Percentiles rank a stretch among this genome's conserved stretches.
These are phyloP conservation scores for Rhynchosporium graminicola DNA, from an alignment of 2,329 filamentous ascomycete genomes.

Conservation along the genomic window DNA sequence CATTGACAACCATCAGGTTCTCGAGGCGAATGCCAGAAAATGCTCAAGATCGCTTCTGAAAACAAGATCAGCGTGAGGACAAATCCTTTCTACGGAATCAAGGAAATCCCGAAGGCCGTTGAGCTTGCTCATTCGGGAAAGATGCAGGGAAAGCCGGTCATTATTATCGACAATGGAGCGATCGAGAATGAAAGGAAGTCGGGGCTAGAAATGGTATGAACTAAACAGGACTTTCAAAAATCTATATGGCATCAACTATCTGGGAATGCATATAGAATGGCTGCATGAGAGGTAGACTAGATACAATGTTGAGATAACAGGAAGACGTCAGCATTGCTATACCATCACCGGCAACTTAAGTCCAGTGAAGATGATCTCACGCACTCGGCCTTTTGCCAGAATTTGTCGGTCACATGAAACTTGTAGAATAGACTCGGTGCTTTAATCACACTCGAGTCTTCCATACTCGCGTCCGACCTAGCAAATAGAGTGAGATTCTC, in stretches of 20 bases:
- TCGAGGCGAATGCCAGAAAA: constrained; percentile 47
- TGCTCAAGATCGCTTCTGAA: constrained; percentile 50
- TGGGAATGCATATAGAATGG: neutral
- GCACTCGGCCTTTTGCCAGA: too few species aligned
- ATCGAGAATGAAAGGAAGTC: constrained; percentile 33
- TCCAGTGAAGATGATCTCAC: too few species aligned
- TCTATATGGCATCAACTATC: neutral
- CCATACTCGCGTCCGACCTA: too few species aligned
- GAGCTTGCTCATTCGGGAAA: constrained; percentile 53
- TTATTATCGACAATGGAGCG: constrained; percentile 50
- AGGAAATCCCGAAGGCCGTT: constrained; percentile 52
- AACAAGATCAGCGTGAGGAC: constrained; percentile 51
- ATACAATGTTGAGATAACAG: neutral
- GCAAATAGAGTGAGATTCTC: too few species aligned
- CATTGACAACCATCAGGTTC: constrained; percentile 39
- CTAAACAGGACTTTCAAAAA: neutral
- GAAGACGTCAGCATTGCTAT: too few species aligned
- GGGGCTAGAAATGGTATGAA: constrained; percentile 30
- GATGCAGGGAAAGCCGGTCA: constrained; percentile 55
- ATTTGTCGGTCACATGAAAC: too few species aligned
- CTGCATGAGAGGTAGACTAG: neutral
- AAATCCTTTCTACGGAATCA: constrained; percentile 53
- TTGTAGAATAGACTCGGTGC: too few species aligned
- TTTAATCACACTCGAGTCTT: too few species aligned
- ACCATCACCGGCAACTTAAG: too few species aligned